Conservation (phyloP, 805 yeast species). For the Brettanomyces anomalus region DNA sequence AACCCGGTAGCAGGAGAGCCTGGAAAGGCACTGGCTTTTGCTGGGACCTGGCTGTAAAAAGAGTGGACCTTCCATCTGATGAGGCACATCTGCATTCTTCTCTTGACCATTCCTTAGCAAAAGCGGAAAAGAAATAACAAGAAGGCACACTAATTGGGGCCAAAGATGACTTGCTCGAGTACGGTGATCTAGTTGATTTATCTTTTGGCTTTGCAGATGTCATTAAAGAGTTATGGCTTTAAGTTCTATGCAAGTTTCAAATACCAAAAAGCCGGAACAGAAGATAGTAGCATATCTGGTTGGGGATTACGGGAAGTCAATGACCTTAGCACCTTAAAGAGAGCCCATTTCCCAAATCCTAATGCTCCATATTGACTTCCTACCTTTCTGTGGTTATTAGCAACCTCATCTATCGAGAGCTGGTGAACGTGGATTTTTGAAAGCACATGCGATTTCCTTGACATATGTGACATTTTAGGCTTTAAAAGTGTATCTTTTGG, state of each 20-base stretch:
- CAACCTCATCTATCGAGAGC: conserved; percentile 19
- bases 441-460: not conserved
- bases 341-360: conserved; percentile 19
- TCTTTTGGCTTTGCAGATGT: conserved; percentile 43
- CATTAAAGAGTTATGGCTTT: conserved; percentile 50
- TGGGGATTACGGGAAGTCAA: conserved; percentile 6
- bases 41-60: too few species aligned
- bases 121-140: too few species aligned
- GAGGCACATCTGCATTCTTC: too few species aligned
- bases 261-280: conserved; percentile 8
- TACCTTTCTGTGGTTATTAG: conserved; percentile 8
- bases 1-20: too few species aligned
- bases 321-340: conserved; percentile 15
- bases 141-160: not conserved
- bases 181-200: too few species aligned
- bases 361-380: conserved; percentile 1
- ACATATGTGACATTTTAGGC: not conserved
- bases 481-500: too few species aligned
- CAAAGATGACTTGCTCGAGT: not conserved
- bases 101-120: too few species aligned
- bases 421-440: conserved; percentile 4
- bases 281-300: conserved; percentile 3
- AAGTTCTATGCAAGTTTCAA: conserved; percentile 32
- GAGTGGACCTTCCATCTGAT: too few species aligned
- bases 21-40: too few species aligned